These are phyloP conservation scores for Boechera retrofracta DNA, from an alignment of 345 rosid species.

Conservation along the genomic window DNA sequence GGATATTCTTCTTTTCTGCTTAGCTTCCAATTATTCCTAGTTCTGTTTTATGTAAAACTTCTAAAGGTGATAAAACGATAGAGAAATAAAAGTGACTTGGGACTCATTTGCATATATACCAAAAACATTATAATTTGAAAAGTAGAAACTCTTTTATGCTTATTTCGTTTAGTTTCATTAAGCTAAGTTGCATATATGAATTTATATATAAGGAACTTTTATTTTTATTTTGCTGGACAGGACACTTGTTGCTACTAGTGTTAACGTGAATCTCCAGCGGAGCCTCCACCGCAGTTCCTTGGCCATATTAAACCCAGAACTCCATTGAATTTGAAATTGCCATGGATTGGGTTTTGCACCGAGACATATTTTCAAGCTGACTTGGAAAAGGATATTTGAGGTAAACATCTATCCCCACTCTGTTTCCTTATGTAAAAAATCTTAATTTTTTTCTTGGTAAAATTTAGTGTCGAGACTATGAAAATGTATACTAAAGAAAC, in stretches of 20 bases:
- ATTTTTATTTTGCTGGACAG: constrained; percentile 42
- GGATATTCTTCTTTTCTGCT: no score
- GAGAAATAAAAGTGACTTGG: no score
- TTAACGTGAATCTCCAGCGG: constrained; percentile 50
- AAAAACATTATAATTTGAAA: no score
- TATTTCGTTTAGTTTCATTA: neutral
- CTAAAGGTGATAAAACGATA: no score
- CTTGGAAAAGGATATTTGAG: constrained; percentile 52
- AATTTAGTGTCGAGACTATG: no score
- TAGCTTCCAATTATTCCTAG: no score
- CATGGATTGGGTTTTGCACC: constrained; percentile 66
- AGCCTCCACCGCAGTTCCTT: constrained; percentile 48
- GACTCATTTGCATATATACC: no score
- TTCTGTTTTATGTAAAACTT: no score
- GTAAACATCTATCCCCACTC: constrained; percentile 38
- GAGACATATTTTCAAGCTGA: constrained; percentile 46
- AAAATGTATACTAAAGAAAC: no score
- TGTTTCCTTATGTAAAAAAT: no score
- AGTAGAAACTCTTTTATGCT: neutral
- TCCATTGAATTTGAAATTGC: constrained; percentile 82
- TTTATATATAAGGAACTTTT: neutral
- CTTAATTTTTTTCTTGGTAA: no score
- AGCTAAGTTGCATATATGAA: neutral
- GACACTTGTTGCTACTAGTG: constrained; percentile 65
- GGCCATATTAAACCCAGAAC: constrained; percentile 63